A percentile compares a stretch with the other conserved stretches of the same genome.
Evolutionary conservation across 75 land plant genomes (phyloP).

Genomic region (Cunninghamia lanceolata): DNA sequence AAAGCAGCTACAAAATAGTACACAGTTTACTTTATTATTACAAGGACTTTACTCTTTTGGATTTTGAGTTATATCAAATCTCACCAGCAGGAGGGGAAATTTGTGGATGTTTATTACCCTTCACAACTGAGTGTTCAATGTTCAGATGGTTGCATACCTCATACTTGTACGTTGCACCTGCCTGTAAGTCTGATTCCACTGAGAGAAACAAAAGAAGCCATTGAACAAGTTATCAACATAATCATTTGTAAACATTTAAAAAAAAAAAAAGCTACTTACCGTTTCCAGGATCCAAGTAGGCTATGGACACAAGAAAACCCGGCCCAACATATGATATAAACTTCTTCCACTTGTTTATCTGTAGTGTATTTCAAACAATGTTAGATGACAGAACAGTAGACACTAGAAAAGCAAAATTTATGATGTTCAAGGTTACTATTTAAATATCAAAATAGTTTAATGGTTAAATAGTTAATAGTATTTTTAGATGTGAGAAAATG

Average conservation of each 20-base stretch:
- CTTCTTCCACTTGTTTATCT: constrained; percentile 12
- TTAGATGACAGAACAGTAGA: no score
- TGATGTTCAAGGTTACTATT: no score
- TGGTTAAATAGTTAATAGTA: no score
- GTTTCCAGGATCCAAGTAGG: constrained; percentile 39
- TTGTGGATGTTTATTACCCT: not conserved
- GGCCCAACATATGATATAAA: constrained; percentile 29
- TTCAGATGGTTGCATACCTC: constrained; percentile 28
- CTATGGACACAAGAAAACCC: constrained; percentile 31
- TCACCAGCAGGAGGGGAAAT: not conserved
- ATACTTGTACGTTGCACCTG: constrained; percentile 56
- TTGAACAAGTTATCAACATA: not conserved
- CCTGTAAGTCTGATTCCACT: constrained; percentile 72
- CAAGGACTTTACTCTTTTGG: no score
- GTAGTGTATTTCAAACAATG: not conserved
- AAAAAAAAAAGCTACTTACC: not conserved
- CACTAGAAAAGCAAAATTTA: no score
- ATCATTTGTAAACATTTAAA: not conserved
- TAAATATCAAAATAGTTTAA: no score
- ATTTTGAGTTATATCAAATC: not conserved
- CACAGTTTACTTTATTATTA: not conserved
- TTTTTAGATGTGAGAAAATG: no score
- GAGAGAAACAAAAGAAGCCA: not conserved
- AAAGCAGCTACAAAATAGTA: constrained; percentile 39
- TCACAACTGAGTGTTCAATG: no score